Percentiles rank a stretch among this genome's conserved stretches.
phyloP scores from a whole-genome alignment of 1,284 basidiomycete genomes.

The Moniliella sp. region DNA sequence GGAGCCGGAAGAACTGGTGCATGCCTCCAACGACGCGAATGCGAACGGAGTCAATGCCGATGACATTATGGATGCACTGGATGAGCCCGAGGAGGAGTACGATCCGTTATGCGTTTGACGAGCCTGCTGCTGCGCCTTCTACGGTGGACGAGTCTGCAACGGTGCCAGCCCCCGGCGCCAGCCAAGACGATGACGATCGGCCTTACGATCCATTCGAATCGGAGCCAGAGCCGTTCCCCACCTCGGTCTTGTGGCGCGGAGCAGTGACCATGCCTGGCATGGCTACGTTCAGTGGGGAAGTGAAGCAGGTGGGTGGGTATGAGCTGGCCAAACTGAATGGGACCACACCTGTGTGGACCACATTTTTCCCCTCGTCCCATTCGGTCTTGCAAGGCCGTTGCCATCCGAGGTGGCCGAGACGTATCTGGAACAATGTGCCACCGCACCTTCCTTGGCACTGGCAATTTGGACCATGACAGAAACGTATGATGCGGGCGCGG shows the following conservation, averaged over 20 bases:
- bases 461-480: too few relatives aligned
- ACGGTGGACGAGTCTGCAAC: background rate
- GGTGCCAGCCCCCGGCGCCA: too few relatives aligned
- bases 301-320: conserved; percentile 18
- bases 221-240: conserved; percentile 1
- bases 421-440: conserved; percentile 20
- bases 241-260: conserved; percentile 19
- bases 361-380: conserved; percentile 14
- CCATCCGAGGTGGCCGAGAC: conserved; percentile 17
- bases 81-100: background rate
- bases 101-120: background rate
- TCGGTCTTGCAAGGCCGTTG: conserved; percentile 19
- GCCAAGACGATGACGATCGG: background rate
- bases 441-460: too few relatives aligned
- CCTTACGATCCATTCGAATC: background rate
- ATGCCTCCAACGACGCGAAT: background rate
- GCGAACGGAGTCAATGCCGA: background rate
- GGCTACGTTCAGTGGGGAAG: conserved; percentile 19
- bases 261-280: conserved; percentile 27
- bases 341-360: conserved; percentile 3
- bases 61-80: background rate
- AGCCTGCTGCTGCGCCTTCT: background rate
- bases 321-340: conserved; percentile 2
- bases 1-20: background rate
- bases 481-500: conserved; percentile 15